Percentiles rank a stretch among this genome's conserved stretches.
phyloP scores from a whole-genome alignment of 78 protist species.

The Parvularia atlantis region DNA sequence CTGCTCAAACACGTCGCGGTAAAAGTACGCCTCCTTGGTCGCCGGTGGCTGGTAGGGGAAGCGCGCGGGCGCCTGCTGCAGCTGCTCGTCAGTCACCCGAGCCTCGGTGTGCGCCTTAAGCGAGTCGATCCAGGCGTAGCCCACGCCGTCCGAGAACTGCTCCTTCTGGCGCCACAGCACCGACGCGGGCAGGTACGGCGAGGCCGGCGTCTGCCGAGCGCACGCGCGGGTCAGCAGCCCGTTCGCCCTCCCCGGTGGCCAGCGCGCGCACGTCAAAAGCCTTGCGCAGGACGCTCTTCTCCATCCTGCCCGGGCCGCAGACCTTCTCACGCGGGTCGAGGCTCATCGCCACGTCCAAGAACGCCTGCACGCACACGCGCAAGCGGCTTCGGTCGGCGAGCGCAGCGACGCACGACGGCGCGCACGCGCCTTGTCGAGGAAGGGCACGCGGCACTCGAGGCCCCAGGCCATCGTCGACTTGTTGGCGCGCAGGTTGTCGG shows the following conservation, averaged over 20 bases:
- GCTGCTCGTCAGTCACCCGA: conserved; percentile 6
- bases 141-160: conserved; percentile 81
- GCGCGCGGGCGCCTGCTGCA: background rate
- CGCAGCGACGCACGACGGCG: too few relatives aligned
- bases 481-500: conserved; percentile 76
- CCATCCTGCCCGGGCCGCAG: conserved; percentile 46
- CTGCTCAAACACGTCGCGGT: conserved; percentile 57
- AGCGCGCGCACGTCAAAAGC: conserved; percentile 49
- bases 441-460: conserved; percentile 77
- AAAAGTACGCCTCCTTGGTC: conserved; percentile 81
- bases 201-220: conserved; percentile 22
- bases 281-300: conserved; percentile 62
- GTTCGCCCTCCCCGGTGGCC: background rate
- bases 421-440: conserved; percentile 53
- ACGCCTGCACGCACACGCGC: background rate
- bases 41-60: conserved; percentile 48
- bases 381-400: too few relatives aligned
- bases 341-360: conserved; percentile 60
- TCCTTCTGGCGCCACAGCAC: conserved; percentile 87
- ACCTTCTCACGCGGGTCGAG: conserved; percentile 59
- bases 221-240: background rate
- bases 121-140: conserved; percentile 82
- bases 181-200: conserved; percentile 65
- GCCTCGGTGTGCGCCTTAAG: conserved; percentile 53
- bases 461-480: conserved; percentile 77